Base-by-base conservation (phyloP, 225 moss, liverwort and hornwort genomes). In the Polytrichum formosum region DNA sequence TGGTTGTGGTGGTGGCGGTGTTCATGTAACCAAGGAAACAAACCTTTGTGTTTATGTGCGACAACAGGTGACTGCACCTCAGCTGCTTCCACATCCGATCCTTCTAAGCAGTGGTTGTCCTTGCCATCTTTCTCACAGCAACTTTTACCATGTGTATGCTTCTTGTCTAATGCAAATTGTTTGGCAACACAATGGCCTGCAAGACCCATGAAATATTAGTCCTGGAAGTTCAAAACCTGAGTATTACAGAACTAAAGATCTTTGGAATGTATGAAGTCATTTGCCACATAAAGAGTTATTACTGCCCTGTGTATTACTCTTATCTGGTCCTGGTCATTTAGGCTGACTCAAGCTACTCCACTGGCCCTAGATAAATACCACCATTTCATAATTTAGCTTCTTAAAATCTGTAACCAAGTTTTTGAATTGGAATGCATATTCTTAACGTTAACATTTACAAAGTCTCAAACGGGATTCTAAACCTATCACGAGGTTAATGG, bases 1-100 rank as follows among this genome's bases (percentile, higher is more conserved):
- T 67, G 53, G 67, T 67, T 5, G 25, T 53, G 69, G 69, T 66
- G 70, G 70, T 66, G 76, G 33, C 79, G 75, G 56, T 74, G 74
- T 65, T 77, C 76, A 28, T 80, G 77, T 66, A 78, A 72, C 86
- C 86, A 87, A 19, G 75, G 78, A 66, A 83, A 58, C 30, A 73
- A 68, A 54, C 78, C 83, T 72, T 73, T 80, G 5, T 68, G 72
- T 25, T 77, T 80, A 13, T 68, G 69, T n/a, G 80, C 28, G 28
- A 58, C 29, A 21, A 64, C 80, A 35, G 86, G 67, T 56, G 71
- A 61, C 64, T 75, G 69, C 35, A 63, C 33, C 7, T 67, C 71
- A 20, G 68, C 30, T 65, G 73, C 64, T 65, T 64, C 75, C 26
- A 61, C 35, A 31, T 60, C 64, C 35, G 56, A 61, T 55, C 58